Evolutionary conservation across 2,329 filamentous ascomycete genomes (phyloP), one percentile per base, ranked within the genome.

Genomic region (Claviceps purpurea): DNA sequence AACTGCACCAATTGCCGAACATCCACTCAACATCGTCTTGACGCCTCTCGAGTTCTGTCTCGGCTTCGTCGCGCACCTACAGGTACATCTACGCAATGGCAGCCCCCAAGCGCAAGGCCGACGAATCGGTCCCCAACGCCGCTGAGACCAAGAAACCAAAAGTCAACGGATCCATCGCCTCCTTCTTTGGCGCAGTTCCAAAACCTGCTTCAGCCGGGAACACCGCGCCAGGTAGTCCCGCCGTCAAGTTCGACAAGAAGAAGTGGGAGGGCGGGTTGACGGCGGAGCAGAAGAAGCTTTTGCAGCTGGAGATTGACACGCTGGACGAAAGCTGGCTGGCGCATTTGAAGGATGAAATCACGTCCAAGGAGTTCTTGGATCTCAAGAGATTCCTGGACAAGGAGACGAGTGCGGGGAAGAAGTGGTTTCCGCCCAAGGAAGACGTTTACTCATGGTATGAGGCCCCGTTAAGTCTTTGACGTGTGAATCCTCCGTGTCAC

Each of bases 361-460:
- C 81, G 1, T 84, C 76, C 53, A 81, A 82, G 24, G 84, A 90
- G 54, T 98, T 98, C 63, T 73, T 98, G 47, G 81, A 87, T 2
- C 70, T 98, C 58, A 98, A 98, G 75, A 77, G 78, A 49, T 98
- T 96, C 67, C 70, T 98, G 51, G 82, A 87, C 62, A 78, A 78
- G 51, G 93, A 98, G 71, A 78, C 84, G 50, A 77, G 78, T 16
- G 74, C 77, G 1, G 84, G 84, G 2, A 84, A 82, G 69, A 90
- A 85, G 62, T 79, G 95, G 59, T 98, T 94, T 61, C 93, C 93
- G 3, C 91, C 91, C 0, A 76, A 81, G 59, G 78, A 89, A 57
- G 91, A 98, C 61, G 82, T 98, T 13, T 98, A 98, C 69, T 93
- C 88, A 57, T 98, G 93, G 93, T 95, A 74, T 52, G 76, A 61